Evolutionary conservation across 129 eudicot genomes (phyloP).

Genomic region (Tagetes patula): DNA sequence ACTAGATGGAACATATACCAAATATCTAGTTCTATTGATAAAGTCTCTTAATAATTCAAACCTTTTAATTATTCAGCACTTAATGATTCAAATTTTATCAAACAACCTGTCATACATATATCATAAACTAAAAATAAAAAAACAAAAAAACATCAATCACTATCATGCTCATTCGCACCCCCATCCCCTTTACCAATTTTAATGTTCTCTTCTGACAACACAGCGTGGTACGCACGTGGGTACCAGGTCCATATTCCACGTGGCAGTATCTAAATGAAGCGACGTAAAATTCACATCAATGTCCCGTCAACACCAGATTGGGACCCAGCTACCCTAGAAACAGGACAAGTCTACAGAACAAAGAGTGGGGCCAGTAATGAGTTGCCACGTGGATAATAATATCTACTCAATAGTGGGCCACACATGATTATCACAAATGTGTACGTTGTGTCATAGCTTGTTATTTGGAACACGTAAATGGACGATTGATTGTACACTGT

Average conservation of each 20-base stretch:
- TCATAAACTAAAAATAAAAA: too few species aligned
- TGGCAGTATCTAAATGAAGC: constrained; percentile 19
- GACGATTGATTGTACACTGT: constrained; percentile 19
- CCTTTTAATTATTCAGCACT: too few species aligned
- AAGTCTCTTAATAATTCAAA: too few species aligned
- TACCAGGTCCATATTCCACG: constrained; percentile 6
- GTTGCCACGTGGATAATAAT: constrained; percentile 29
- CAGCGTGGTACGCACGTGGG: constrained; percentile 40
- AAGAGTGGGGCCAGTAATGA: background rate
- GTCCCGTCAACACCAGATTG: constrained; percentile 31
- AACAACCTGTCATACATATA: too few species aligned
- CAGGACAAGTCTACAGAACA: constrained; percentile 17
- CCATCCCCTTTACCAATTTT: background rate
- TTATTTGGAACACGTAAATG: constrained; percentile 25
- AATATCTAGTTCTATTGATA: too few species aligned
- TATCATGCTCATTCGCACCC: too few species aligned
- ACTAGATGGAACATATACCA: too few species aligned
- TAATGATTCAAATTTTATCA: too few species aligned
- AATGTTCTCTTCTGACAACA: constrained; percentile 31
- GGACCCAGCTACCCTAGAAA: constrained; percentile 32
- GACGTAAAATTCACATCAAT: constrained; percentile 29
- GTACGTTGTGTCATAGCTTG: too few species aligned
- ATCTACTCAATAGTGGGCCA: background rate
- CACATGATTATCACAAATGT: too few species aligned
- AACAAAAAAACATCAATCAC: too few species aligned